Base-by-base conservation (phyloP, 495 filamentous ascomycete species). In the Penicillium robsamsonii region DNA sequence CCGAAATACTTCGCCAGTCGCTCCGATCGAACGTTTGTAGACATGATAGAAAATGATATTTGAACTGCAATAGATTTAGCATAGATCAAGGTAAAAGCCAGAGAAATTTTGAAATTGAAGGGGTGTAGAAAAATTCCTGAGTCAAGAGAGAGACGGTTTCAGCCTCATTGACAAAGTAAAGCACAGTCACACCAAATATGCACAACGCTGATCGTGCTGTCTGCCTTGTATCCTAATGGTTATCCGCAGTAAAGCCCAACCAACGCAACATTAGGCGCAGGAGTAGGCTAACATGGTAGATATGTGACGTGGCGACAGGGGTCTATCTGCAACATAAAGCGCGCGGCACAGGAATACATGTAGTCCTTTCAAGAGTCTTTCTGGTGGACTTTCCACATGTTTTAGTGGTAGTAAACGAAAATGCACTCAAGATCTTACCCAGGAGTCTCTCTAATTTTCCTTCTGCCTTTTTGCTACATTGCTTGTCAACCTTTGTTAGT, bases 1-100 rank as follows among this genome's bases (percentile, higher is more conserved):
- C 46, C 53, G 59, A 77, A 74, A 59, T 65, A 70, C 40, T 58
- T 71, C 20, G 61, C 59, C 37, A 69, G 62, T n/a, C 63, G 53
- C 44, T 50, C 60, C 10, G 57, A 61, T 11, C 64, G 57, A 49
- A 20, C 29, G 5, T 55, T 33, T 31, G 41, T 18, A 46, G 56
- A 58, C 56, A 58, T 53, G 8, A 25, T 46, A 15, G 37, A 5
- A 5, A 33, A 35, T 35, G 4, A 11, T 3, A 12, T 31, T 31
- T 10, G 9, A 31, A 12, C 9, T 0, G 9, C 30, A 31, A 3
- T 31, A 33, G 10, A 13, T 3, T 13, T 4, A 35, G 12, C 12
- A 35, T 35, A 35, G 31, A 35, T 12, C 31, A 35, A 35, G 12
- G 12, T 15, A 12, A 35, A 15, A 4, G 30, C 11, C 10, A 12